These are phyloP conservation scores for Ganoderma sinense DNA, from an alignment of 1,284 basidiomycete genomes.

Conservation along the genomic window DNA sequence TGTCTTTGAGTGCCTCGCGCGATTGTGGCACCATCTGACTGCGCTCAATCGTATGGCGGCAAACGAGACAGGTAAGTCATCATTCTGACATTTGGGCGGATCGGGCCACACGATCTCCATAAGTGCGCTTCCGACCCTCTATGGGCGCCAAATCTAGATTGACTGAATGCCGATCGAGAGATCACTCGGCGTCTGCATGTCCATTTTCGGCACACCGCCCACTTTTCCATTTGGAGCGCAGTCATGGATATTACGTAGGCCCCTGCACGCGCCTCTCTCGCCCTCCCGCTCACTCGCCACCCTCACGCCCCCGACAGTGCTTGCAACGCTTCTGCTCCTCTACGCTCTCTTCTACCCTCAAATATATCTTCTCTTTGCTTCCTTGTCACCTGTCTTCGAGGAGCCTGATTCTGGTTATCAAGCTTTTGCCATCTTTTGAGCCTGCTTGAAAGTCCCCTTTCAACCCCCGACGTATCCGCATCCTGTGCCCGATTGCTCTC, in stretches of 20 bases:
- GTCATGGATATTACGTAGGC: slow-evolving; percentile 9
- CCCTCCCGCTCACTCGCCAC: not conserved
- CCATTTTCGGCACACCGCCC: slow-evolving; percentile 9
- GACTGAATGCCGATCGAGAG: slow-evolving; percentile 28
- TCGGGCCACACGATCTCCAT: slow-evolving; percentile 23
- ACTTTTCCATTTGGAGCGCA: slow-evolving; percentile 10
- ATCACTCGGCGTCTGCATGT: slow-evolving; percentile 23
- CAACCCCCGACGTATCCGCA: not conserved
- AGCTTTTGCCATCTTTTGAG: not conserved
- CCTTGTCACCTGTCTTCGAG: not conserved
- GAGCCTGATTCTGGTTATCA: not conserved
- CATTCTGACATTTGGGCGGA: slow-evolving; percentile 15
- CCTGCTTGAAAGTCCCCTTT: not conserved
- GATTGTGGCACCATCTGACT: not conserved
- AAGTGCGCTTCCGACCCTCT: slow-evolving; percentile 21
- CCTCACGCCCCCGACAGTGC: not conserved
- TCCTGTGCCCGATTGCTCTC: not conserved
- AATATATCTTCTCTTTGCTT: not conserved
- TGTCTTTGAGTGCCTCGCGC: not conserved
- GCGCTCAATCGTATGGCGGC: not conserved
- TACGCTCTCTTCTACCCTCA: not conserved
- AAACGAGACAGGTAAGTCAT: not conserved
- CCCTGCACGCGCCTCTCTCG: not conserved
- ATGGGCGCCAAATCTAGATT: slow-evolving; percentile 24
- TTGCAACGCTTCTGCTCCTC: not conserved